Evolutionary conservation across 805 yeast genomes (phyloP), one percentile per base, ranked within the genome.

Genomic region (Pichia exigua): DNA sequence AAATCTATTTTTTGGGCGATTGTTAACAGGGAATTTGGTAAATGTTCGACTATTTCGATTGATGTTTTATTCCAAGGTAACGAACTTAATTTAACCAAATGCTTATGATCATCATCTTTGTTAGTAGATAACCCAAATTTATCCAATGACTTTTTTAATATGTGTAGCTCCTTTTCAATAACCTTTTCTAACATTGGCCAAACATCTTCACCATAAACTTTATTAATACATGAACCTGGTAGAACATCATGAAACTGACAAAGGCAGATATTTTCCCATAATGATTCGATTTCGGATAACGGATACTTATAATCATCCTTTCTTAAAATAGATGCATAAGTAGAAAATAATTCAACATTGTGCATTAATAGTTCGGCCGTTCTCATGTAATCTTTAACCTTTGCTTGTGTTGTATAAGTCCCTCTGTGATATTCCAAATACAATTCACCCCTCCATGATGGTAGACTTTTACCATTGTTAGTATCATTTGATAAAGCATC

Each of bases 161-260:
- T 71, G 6, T 68, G 59, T 42, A 77, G 74, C 42, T 84, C 82
- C 22, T 71, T 69, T 20, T 72, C 68, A 52, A 85, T 70, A 24
- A 83, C 85, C 17, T 74, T 69, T 7, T 71, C 73, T 59, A 91
- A 75, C 79, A 87, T 82, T 32, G 92, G 91, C 63, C 82, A 79
- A 11, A 92, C 97, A 60, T 86, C 94, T 60, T 89, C 90, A 46
- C 79, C 82, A 64, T 94, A 92, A 15, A 94, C 97, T 82, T 88
- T 81, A 56, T 89, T 96, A 61, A 92, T 92, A 68, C 96, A 88
- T 7, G 95, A 85, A 3, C 99, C 99, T 2, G 99, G 99, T 48
- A 94, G 74, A n/a, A 92, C 97, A 71, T 92, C 99, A 67, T 92
- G 99, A 72, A 92, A 92, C 65, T 92, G 98, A 64, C 96, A 90